Conservation (phyloP, 345 rosid species). For the Adansonia digitata region DNA sequence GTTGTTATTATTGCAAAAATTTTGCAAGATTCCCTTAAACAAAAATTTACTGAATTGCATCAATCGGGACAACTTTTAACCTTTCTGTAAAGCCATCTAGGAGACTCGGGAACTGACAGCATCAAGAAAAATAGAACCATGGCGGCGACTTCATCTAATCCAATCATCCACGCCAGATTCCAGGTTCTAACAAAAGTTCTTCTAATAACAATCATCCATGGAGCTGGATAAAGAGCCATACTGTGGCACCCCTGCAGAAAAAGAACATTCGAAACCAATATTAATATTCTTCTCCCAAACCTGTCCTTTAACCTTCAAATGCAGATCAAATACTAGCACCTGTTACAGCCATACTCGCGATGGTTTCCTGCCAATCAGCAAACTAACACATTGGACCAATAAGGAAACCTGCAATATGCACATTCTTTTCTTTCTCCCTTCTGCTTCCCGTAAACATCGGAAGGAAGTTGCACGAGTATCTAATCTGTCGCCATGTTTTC, state of each 20-base stretch:
- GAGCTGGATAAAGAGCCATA: slow-evolving; percentile 70
- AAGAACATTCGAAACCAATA: slow-evolving; percentile 49
- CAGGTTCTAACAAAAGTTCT: slow-evolving; percentile 65
- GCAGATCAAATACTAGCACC: slow-evolving; percentile 89
- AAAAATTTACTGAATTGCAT: not conserved
- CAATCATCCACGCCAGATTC: slow-evolving; percentile 98
- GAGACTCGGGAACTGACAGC: slow-evolving; percentile 76
- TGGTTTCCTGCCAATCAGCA: slow-evolving; percentile 19
- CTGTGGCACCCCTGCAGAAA: slow-evolving; percentile 59
- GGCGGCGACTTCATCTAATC: slow-evolving; percentile 65
- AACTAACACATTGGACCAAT: not conserved
- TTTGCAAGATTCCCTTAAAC: not conserved
- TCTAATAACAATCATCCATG: slow-evolving; percentile 61
- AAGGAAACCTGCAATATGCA: not conserved
- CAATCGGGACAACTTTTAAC: slow-evolving; percentile 15
- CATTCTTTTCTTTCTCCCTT: not conserved
- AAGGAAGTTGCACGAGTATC: not conserved
- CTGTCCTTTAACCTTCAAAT: slow-evolving; percentile 67
- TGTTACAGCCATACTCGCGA: slow-evolving; percentile 81
- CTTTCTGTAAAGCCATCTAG: slow-evolving; percentile 73
- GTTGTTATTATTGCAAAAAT: not conserved
- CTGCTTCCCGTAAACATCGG: slow-evolving; percentile 28
- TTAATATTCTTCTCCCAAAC: slow-evolving; percentile 58
- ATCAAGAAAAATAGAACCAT: slow-evolving; percentile 54
- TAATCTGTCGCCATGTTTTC: slow-evolving; percentile 68